Base-by-base conservation (phyloP, 139 green algal genomes). In the Tetradesmus lagerheimii region DNA sequence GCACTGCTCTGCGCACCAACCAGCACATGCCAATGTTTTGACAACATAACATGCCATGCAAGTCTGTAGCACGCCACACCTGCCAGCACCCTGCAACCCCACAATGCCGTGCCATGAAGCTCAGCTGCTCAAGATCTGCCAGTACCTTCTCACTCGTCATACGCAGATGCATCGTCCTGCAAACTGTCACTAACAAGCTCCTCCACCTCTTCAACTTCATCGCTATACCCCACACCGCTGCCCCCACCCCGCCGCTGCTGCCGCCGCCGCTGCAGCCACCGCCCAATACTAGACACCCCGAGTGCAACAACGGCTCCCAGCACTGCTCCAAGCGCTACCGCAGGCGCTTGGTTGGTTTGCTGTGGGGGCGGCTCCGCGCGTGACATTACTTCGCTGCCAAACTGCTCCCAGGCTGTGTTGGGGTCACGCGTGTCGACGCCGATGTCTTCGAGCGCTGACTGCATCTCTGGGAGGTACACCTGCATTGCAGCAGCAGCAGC, bases 231-330 rank as follows among this genome's bases (percentile, higher is more conserved):
- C 12, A 18, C n/a, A 16, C 35, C 29, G 5, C 35, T 62, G 15
- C 57, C 53, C n/a, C 62, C 45, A 37, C 45, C 29, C 37, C 53
- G 31, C 34, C 62, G 57, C 37, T 39, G 83, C 83, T 78, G 62
- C 83, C 83, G 66, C 67, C 83, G 34, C 25, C 83, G 37, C 62
- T 79, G 66, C 45, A 88, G 66, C 83, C 83, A 88, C 1, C 83
- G 29, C 45, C 34, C 75, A 1, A 88, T 8, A 1, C 34, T n/a
- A 15, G 83, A 88, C 35, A 79, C 83, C 12, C 18, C 62, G 12
- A 88, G 67, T 0, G 83, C 83, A 8, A 88, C 83, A 15, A 88
- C 27, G 5, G 83, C 83, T 3, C 83, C 83, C 23, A 67, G 41
- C 20, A 80, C 62, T n/a, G 83, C 83, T n/a, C 41, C 57, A 20